Evolutionary conservation across 495 filamentous ascomycete species (phyloP).

Genomic region (Friedmanniomyces simplex): DNA sequence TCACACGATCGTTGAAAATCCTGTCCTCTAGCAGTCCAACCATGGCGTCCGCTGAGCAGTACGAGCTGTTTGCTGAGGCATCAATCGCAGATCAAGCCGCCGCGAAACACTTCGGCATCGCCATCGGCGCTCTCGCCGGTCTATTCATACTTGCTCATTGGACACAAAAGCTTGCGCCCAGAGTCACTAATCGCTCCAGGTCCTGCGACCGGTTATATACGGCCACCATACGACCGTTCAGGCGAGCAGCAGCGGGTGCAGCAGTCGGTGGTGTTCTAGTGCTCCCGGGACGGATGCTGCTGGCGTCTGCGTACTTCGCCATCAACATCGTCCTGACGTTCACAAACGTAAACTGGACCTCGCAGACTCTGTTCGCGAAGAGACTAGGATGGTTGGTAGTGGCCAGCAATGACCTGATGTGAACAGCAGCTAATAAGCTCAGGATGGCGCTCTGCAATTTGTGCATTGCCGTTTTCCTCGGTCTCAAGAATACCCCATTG

Average conservation of each 20-base stretch:
- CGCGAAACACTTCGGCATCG: neutral
- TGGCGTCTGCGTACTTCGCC: neutral
- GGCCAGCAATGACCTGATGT: too few relatives aligned
- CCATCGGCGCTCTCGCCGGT: neutral
- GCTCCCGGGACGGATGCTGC: too few relatives aligned
- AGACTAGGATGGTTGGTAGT: neutral
- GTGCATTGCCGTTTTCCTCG: slow-evolving; percentile 46
- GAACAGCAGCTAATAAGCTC: neutral
- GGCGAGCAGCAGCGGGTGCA: too few relatives aligned
- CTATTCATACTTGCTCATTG: neutral
- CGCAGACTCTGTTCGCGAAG: neutral
- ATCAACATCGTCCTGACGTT: neutral
- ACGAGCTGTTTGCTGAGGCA: neutral
- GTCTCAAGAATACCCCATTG: slow-evolving; percentile 51
- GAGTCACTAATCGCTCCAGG: too few relatives aligned
- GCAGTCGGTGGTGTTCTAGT: too few relatives aligned
- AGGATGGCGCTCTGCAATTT: slow-evolving; percentile 48
- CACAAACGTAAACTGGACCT: neutral
- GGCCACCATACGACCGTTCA: neutral
- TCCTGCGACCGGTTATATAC: neutral
- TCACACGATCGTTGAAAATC: too few relatives aligned
- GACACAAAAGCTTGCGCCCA: neutral
- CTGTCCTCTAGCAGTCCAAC: too few relatives aligned
- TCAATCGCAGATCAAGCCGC: neutral
- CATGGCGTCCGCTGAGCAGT: neutral